Conservation (phyloP, 805 yeast species). For the Teunomyces pallodes region DNA sequence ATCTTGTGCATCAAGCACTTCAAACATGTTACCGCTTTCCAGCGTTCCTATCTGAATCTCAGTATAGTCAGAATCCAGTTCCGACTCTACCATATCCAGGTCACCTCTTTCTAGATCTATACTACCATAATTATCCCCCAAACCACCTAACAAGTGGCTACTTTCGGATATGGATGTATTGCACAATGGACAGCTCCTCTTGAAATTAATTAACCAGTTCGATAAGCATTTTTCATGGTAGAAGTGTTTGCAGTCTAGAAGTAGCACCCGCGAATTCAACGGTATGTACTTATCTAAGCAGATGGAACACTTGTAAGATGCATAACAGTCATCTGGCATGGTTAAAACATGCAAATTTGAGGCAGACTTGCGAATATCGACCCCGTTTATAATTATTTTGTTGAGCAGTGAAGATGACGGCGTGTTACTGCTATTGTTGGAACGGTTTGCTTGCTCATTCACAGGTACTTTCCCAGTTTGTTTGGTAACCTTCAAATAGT, state of each 20-base stretch:
- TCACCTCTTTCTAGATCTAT: slow-evolving; percentile 7
- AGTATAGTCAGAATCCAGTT: neutral
- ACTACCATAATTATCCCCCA: slow-evolving; percentile 19
- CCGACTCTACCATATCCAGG: neutral
- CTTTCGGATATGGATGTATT: slow-evolving; percentile 20
- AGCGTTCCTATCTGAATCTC: neutral
- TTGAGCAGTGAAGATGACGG: slow-evolving; percentile 6
- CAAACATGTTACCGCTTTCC: neutral
- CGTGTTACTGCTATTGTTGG: slow-evolving; percentile 11
- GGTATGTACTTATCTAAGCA: slow-evolving; percentile 54
- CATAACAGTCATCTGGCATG: slow-evolving; percentile 33
- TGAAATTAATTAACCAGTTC: slow-evolving; percentile 57
- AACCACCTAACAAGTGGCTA: slow-evolving; percentile 8
- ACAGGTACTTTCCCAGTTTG: slow-evolving; percentile 1
- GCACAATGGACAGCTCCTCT: slow-evolving; percentile 59
- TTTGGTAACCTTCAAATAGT: slow-evolving; percentile 30
- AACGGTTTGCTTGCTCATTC: neutral
- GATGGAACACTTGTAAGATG: slow-evolving; percentile 56
- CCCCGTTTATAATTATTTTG: slow-evolving; percentile 14
- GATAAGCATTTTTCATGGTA: slow-evolving; percentile 58
- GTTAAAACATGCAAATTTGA: slow-evolving; percentile 16
- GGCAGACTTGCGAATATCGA: slow-evolving; percentile 20
- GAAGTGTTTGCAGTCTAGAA: slow-evolving; percentile 59
- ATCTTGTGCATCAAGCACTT: neutral
- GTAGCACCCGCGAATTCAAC: slow-evolving; percentile 46